A percentile compares a stretch with the other conserved stretches of the same genome.
These are phyloP conservation scores for Escallonia herrerae DNA, from an alignment of 129 eudicot genomes.

Conservation along the genomic window DNA sequence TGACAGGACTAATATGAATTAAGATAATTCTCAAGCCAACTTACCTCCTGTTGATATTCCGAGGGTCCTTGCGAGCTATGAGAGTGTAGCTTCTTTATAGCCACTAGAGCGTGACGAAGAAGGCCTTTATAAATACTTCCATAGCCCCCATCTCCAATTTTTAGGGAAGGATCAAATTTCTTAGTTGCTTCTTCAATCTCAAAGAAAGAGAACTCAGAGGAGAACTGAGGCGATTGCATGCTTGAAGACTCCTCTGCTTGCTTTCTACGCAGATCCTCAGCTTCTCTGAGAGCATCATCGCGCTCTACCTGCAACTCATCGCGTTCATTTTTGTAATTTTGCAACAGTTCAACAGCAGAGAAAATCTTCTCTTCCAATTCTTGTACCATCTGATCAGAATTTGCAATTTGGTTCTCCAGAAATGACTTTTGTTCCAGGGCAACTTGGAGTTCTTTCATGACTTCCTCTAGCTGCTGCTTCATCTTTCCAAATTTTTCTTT, in stretches of 20 bases:
- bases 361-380: slow-evolving; percentile 64
- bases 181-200: slow-evolving; percentile 70
- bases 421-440: slow-evolving; percentile 43
- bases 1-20: not conserved
- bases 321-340: slow-evolving; percentile 65
- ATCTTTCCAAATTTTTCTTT: slow-evolving; percentile 40
- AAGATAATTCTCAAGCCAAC: slow-evolving; percentile 20
- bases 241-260: slow-evolving; percentile 40
- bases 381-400: slow-evolving; percentile 39
- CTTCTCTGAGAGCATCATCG: slow-evolving; percentile 49
- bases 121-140: slow-evolving; percentile 66
- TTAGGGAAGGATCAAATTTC: slow-evolving; percentile 46
- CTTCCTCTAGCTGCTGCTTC: slow-evolving; percentile 34
- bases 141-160: slow-evolving; percentile 93
- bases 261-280: slow-evolving; percentile 52
- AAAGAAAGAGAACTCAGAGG: slow-evolving; percentile 36
- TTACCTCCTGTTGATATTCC: slow-evolving; percentile 84
- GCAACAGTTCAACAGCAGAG: slow-evolving; percentile 59
- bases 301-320: slow-evolving; percentile 67
- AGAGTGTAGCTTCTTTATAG: slow-evolving; percentile 61
- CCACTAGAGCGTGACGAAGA: slow-evolving; percentile 72
- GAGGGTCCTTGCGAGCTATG: slow-evolving; percentile 64
- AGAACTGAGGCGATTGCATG: slow-evolving; percentile 31
- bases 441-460: slow-evolving; percentile 39
- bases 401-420: slow-evolving; percentile 41